These are phyloP conservation scores for Penicillium hordei DNA, from an alignment of 2,329 filamentous ascomycete genomes.

Conservation along the genomic window DNA sequence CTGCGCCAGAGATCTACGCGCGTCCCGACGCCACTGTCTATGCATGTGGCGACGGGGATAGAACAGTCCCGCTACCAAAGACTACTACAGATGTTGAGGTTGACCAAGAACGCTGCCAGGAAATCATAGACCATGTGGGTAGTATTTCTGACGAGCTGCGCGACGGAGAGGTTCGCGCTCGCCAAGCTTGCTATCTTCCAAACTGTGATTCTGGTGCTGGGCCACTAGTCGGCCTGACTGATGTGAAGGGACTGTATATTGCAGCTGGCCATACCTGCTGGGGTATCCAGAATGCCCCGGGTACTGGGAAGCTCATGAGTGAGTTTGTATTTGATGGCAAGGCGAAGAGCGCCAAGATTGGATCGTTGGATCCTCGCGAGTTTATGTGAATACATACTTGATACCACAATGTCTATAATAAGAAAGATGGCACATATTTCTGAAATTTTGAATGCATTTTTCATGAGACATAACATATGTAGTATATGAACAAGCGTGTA, in stretches of 20 bases:
- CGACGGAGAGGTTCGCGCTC: conserved; percentile 66
- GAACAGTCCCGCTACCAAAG: conserved; percentile 68
- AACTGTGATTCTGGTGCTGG: conserved; percentile 64
- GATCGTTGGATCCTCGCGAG: conserved; percentile 65
- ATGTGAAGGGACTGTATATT: conserved; percentile 71
- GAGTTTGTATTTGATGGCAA: conserved; percentile 74
- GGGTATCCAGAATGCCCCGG: conserved; percentile 96
- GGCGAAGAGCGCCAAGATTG: conserved; percentile 66
- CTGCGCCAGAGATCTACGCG: conserved; percentile 91
- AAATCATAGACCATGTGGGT: conserved; percentile 75
- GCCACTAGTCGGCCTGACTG: conserved; percentile 76
- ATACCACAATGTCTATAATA: neutral
- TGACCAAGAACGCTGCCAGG: conserved; percentile 76
- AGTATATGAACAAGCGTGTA: neutral
- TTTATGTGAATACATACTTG: conserved; percentile 40
- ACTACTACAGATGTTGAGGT: conserved; percentile 73
- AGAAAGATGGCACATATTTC: neutral
- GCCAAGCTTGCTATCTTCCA: conserved; percentile 92
- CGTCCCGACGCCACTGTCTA: conserved; percentile 87
- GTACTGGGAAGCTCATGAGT: conserved; percentile 76
- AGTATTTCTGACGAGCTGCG: conserved; percentile 59
- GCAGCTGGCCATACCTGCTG: conserved; percentile 94
- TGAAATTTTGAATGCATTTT: neutral
- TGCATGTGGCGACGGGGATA: conserved; percentile 88
- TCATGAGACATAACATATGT: neutral